Evolutionary conservation across 2,329 filamentous ascomycete genomes (phyloP).

Genomic region (Pezicula rhizophila): DNA sequence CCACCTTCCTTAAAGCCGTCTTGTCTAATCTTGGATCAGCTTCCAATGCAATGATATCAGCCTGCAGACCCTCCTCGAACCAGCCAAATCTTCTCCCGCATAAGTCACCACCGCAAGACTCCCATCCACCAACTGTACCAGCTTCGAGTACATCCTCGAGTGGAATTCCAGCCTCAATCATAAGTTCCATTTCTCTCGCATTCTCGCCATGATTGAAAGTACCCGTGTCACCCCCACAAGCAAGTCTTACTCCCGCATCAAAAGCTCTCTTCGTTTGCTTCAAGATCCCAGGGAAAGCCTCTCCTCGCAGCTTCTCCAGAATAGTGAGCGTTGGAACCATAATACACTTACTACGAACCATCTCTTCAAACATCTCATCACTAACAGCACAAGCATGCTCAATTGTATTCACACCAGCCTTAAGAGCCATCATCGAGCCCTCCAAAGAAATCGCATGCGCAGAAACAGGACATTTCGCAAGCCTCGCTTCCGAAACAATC

Average conservation of each 20-base stretch:
- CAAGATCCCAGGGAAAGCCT: slow-evolving; percentile 27
- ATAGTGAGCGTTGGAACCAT: slow-evolving; percentile 48
- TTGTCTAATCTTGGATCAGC: slow-evolving; percentile 36
- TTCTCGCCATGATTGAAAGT: slow-evolving; percentile 48
- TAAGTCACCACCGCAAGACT: slow-evolving; percentile 45
- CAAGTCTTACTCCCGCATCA: slow-evolving; percentile 42
- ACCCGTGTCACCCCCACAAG: slow-evolving; percentile 48
- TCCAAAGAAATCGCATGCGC: slow-evolving; percentile 37
- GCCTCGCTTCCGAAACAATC: slow-evolving; percentile 40
- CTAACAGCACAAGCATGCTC: slow-evolving; percentile 38
- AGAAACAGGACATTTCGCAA: slow-evolving; percentile 35
- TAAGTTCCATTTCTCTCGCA: slow-evolving; percentile 46
- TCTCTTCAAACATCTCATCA: slow-evolving; percentile 35
- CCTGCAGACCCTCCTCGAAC: slow-evolving; percentile 40
- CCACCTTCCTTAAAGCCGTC: slow-evolving; percentile 38
- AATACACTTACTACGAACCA: slow-evolving; percentile 39
- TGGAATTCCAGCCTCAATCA: slow-evolving; percentile 44
- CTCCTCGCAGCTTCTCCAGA: slow-evolving; percentile 29
- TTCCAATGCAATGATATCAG: slow-evolving; percentile 45
- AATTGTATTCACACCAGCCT: slow-evolving; percentile 40
- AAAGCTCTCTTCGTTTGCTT: slow-evolving; percentile 37
- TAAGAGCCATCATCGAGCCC: slow-evolving; percentile 38
- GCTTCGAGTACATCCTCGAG: slow-evolving; percentile 43
- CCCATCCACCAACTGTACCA: slow-evolving; percentile 47
- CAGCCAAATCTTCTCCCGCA: slow-evolving; percentile 47